Conservation (phyloP, 2,329 filamentous ascomycete genomes). For the Capronia epimyces region DNA sequence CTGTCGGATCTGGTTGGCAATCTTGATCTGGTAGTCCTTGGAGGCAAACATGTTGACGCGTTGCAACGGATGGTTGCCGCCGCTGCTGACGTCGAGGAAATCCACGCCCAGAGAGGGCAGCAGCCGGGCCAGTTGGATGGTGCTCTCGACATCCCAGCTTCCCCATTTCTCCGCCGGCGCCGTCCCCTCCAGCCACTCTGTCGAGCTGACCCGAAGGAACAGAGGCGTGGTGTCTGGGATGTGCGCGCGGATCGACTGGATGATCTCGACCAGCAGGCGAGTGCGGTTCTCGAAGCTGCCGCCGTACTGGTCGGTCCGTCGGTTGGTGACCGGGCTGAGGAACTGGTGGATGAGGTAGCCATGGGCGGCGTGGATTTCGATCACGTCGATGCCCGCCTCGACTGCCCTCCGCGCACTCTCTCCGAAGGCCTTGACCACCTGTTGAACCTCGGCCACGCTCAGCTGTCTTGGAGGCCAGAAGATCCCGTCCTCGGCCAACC, state of each 20-base stretch:
- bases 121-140: conserved; percentile 57
- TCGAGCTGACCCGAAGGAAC: conserved; percentile 66
- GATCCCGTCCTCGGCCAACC: conserved; percentile 23
- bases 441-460: conserved; percentile 32
- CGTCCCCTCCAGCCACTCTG: conserved; percentile 66
- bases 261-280: conserved; percentile 62
- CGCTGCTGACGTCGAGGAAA: conserved; percentile 74
- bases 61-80: conserved; percentile 52
- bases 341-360: conserved; percentile 71
- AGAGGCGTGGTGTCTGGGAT: conserved; percentile 66
- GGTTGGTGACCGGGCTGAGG: conserved; percentile 62
- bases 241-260: conserved; percentile 56
- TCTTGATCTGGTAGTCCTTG: conserved; percentile 48
- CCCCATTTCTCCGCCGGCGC: conserved; percentile 45
- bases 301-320: conserved; percentile 55
- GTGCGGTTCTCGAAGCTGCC: conserved; percentile 58
- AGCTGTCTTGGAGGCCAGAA: conserved; percentile 28
- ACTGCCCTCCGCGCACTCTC: conserved; percentile 54
- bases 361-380: conserved; percentile 77
- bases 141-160: conserved; percentile 65
- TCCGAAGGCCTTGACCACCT: conserved; percentile 34
- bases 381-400: conserved; percentile 66
- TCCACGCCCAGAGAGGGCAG: conserved; percentile 72
- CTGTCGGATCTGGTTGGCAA: conserved; percentile 44
- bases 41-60: conserved; percentile 38